Base-by-base conservation (phyloP, 768 basidiomycete genomes). In the Termitomyces sp. region DNA sequence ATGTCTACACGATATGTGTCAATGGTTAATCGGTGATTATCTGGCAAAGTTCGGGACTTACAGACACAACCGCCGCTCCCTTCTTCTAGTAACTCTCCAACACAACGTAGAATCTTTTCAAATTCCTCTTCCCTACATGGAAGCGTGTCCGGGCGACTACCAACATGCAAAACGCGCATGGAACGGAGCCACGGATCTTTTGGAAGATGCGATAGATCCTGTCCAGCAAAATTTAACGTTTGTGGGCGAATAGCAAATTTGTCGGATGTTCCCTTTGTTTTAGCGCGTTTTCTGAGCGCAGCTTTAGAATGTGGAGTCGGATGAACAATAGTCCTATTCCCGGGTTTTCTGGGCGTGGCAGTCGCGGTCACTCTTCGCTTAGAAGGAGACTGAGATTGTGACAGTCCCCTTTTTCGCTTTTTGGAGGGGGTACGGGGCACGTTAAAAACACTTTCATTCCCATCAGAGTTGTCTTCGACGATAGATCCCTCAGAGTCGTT, bases 11-110 rank as follows among this genome's bases (percentile, higher is more conserved):
- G 24, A n/a, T 14, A 26, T 17, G 3, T 15, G 22, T 28, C 14
- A 35, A 5, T 8, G 19, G 49, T 60, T 24, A 59, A 43, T 24
- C 47, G 12, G 37, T 45, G 44, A 58, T 53, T 19, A 5, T 37
- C 38, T 42, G 34, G 8, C 11, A 47, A 35, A 32, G 49, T 6
- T 15, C 24, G 45, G 10, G 19, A 76, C 93, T 66, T 64, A 96
- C 95, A 98, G 50, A 99, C 77, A 69, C 97, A 99, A 17, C 96
- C 96, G 1, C 96, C 96, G 40, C 88, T 91, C 0, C 93, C 93
- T 60, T 93, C 91, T 57, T 97, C 93, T 12, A 99, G 74, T 30
- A 96, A 74, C 58, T 93, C 89, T 51, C 88, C 87, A 3, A 98
- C 86, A 40, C 83, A 82, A 22, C 80, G 76, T 62, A 94, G 64